Evolutionary conservation across 345 rosid genomes (phyloP).

Genomic region (Acer campestre): DNA sequence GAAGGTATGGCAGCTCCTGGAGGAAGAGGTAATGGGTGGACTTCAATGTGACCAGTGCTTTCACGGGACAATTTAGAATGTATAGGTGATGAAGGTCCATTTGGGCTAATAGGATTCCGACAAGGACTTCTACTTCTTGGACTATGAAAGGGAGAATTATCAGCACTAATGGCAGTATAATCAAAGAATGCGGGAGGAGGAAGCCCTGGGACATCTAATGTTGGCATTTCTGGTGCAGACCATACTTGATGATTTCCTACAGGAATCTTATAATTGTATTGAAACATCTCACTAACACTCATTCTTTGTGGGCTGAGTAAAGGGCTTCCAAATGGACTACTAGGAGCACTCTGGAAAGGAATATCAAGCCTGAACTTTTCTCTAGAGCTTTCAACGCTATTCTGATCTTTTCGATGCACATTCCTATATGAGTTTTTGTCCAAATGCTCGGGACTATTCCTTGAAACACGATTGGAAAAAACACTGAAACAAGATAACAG

Average conservation of each 20-base stretch:
- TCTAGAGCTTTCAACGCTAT: slow-evolving; percentile 28
- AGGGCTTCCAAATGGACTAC: slow-evolving; percentile 66
- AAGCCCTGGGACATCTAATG: slow-evolving; percentile 46
- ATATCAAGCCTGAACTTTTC: slow-evolving; percentile 46
- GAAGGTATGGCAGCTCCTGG: slow-evolving; percentile 66
- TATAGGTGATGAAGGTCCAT: slow-evolving; percentile 56
- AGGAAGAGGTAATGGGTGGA: slow-evolving; percentile 85
- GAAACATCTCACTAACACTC: slow-evolving; percentile 40
- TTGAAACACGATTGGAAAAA: slow-evolving; percentile 33
- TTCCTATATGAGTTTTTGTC: slow-evolving; percentile 26
- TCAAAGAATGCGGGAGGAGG: slow-evolving; percentile 68
- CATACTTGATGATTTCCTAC: slow-evolving; percentile 62
- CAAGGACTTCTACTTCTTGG: slow-evolving; percentile 62
- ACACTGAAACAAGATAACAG: slow-evolving; percentile 33
- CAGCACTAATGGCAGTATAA: slow-evolving; percentile 47
- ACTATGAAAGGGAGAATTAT: slow-evolving; percentile 74
- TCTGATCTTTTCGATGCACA: slow-evolving; percentile 31
- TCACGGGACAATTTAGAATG: slow-evolving; percentile 50
- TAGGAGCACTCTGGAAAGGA: slow-evolving; percentile 68
- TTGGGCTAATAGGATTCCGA: slow-evolving; percentile 43
- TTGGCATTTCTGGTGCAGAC: slow-evolving; percentile 85
- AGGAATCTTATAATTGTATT: slow-evolving; percentile 42
- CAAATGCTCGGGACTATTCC: slow-evolving; percentile 42
- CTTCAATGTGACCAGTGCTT: slow-evolving; percentile 26
- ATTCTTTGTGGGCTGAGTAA: slow-evolving; percentile 54